phyloP scores from a whole-genome alignment of 2,329 filamentous ascomycete species.

The Fusarium redolens region DNA sequence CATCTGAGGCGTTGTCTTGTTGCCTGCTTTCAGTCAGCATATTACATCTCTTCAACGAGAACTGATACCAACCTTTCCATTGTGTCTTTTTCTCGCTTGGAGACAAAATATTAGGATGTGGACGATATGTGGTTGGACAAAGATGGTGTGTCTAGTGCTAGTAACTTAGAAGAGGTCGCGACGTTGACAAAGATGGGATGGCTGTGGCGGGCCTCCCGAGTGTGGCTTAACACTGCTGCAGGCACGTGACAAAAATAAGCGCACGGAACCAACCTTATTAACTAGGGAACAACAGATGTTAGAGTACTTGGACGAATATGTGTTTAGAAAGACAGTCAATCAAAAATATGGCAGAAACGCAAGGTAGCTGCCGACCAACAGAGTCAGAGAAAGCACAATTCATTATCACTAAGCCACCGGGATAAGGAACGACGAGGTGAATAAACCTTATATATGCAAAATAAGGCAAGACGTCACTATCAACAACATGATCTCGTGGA shows the following conservation, averaged over 20 bases:
- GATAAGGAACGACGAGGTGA: not conserved
- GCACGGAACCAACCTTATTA: not conserved
- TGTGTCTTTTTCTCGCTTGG: not conserved
- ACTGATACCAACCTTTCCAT: conserved; percentile 10
- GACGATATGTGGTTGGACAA: not conserved
- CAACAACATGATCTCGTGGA: conserved; percentile 20
- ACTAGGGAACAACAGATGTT: not conserved
- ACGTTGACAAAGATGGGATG: not conserved
- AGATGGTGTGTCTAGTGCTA: not conserved
- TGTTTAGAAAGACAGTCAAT: not conserved
- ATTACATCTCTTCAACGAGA: not conserved
- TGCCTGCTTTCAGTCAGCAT: conserved; percentile 21
- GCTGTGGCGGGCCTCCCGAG: not conserved
- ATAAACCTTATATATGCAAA: not conserved
- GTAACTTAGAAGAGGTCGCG: not conserved
- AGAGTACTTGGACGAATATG: not conserved
- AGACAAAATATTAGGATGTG: not conserved
- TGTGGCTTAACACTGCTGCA: not conserved
- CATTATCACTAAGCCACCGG: not conserved
- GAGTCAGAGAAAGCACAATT: not conserved
- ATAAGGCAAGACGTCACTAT: conserved; percentile 28
- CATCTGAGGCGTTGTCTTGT: conserved; percentile 51
- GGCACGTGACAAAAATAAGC: not conserved
- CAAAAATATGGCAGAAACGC: not conserved
- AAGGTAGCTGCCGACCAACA: not conserved